Evolutionary conservation across 1,284 basidiomycete genomes (phyloP), one percentile per base, ranked within the genome.

Genomic region (Afroboletus lepidellus): DNA sequence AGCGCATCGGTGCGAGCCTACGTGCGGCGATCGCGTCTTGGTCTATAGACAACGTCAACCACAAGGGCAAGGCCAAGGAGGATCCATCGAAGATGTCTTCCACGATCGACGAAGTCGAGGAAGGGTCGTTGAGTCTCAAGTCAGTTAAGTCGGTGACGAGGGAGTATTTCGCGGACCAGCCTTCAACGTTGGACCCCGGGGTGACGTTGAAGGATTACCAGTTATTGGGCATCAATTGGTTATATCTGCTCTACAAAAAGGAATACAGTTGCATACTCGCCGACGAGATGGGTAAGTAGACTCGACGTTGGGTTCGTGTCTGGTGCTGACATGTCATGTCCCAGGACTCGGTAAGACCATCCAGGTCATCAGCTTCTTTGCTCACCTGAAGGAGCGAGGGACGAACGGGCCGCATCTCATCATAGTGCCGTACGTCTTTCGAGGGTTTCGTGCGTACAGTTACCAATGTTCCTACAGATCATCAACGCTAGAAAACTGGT

Each of bases 401-500:
- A 80, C 79, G 43, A 77, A 76, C 46, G 94, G 96, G 0, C 94
- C 95, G 18, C 94, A 98, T 73, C 83, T 99, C 30, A 81, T 99
- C 51, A 85, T 99, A 57, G 97, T 98, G 7, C 94, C 94, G 90
- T 94, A 72, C 63, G 90, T 83, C 46, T 51, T 20, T 39, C 32
- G 81, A 77, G 30, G 78, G 77, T 4, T 72, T 18, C 27, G 25
- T 15, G 25, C 36, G 25, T 57, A 15, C 42, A 32, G 45, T 60
- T 33, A 56, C 65, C 48, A 61, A 57, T 25, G 36, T 49, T 41
- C 41, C 42, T 43, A 30, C 58, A 93, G 90, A 15, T 94, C 95
- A 1, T 99, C 96, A 3, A 98, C 95, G 0, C 75, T 99, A 21
- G 97, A 99, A 71, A 99, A 99, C 66, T 99, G 97, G 97, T 90